Evolutionary conservation across 106 monocot genomes (phyloP).

Genomic region (Allium fistulosum): DNA sequence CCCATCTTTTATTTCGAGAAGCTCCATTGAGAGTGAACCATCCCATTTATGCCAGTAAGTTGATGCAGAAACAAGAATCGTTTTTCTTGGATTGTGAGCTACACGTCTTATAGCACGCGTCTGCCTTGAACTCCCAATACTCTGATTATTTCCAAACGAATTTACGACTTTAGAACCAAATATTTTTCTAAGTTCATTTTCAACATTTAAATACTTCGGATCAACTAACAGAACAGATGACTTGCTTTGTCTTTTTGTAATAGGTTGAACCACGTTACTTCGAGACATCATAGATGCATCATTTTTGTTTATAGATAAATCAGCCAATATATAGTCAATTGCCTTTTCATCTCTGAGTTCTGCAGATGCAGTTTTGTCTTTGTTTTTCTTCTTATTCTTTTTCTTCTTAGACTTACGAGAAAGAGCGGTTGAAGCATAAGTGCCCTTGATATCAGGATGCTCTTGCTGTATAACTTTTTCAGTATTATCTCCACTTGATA

Average conservation of each 20-base stretch:
- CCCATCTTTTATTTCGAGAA: constrained; percentile 70
- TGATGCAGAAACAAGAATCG: constrained; percentile 67
- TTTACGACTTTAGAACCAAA: constrained; percentile 95
- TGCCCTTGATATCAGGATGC: constrained; percentile 12
- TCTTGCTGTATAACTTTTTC: constrained; percentile 16
- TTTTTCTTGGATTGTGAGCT: constrained; percentile 60
- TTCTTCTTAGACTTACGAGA: constrained; percentile 85
- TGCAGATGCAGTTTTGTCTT: constrained; percentile 15
- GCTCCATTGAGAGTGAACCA: constrained; percentile 85
- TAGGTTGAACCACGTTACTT: constrained; percentile 10
- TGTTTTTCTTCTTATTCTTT: constrained; percentile 93
- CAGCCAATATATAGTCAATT: constrained; percentile 56
- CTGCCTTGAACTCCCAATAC: constrained; percentile 56
- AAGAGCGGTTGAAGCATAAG: constrained; percentile 14
- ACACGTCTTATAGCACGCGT: constrained; percentile 59
- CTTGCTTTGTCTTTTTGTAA: constrained; percentile 9
- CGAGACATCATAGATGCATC: constrained; percentile 8
- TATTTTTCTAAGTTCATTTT: constrained; percentile 86
- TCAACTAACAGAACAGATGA: constrained; percentile 54
- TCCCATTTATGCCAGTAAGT: constrained; percentile 88
- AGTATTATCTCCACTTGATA: constrained; percentile 15
- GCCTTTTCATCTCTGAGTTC: constrained; percentile 31
- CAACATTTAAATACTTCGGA: constrained; percentile 85
- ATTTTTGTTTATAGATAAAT: constrained; percentile 49
- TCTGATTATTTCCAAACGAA: constrained; percentile 66